phyloP scores from a whole-genome alignment of 1,284 basidiomycete species.

The Heterobasidion occidentale region DNA sequence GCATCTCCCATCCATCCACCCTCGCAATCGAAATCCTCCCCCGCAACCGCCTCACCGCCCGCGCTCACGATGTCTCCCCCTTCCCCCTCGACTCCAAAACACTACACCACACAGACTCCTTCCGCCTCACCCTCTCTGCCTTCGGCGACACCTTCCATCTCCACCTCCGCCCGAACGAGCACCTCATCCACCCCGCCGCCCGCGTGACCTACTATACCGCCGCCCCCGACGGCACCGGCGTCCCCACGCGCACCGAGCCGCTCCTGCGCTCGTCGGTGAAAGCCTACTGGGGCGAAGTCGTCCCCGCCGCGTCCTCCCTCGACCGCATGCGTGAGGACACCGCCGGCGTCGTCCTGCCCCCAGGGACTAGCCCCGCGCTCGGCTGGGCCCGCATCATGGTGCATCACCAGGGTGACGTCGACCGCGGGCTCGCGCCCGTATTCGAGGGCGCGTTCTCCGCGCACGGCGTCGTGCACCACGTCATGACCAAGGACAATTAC shows the following conservation, averaged over 20 bases:
- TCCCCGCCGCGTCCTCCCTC: conserved; percentile 39
- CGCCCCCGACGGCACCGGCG: conserved; percentile 35
- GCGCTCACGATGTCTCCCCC: conserved; percentile 26
- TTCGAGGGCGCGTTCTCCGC: conserved; percentile 77
- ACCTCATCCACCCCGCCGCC: conserved; percentile 73
- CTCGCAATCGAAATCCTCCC: conserved; percentile 62
- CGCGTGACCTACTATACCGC: conserved; percentile 54
- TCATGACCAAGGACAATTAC: conserved; percentile 71
- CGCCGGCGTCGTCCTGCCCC: conserved; percentile 35
- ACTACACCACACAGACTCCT: conserved; percentile 55
- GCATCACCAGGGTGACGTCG: conserved; percentile 53
- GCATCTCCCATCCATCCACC: conserved; percentile 49
- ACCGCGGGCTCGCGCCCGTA: conserved; percentile 37
- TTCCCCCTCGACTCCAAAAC: conserved; percentile 26
- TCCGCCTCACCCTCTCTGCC: conserved; percentile 56
- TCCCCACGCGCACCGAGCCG: conserved; percentile 39
- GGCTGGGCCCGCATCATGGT: conserved; percentile 72
- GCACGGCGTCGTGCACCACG: conserved; percentile 63
- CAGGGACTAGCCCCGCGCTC: conserved; percentile 36
- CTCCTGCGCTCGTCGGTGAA: conserved; percentile 47
- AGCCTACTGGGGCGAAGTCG: conserved; percentile 66
- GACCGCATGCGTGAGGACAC: conserved; percentile 54
- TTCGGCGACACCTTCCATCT: conserved; percentile 58
- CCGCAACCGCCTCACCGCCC: conserved; percentile 23
- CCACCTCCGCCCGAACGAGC: conserved; percentile 66